Percentiles rank a stretch among this genome's conserved stretches.
Evolutionary conservation across 169 alveolate species (phyloP).

Genomic region (Plasmodium gallinaceum): DNA sequence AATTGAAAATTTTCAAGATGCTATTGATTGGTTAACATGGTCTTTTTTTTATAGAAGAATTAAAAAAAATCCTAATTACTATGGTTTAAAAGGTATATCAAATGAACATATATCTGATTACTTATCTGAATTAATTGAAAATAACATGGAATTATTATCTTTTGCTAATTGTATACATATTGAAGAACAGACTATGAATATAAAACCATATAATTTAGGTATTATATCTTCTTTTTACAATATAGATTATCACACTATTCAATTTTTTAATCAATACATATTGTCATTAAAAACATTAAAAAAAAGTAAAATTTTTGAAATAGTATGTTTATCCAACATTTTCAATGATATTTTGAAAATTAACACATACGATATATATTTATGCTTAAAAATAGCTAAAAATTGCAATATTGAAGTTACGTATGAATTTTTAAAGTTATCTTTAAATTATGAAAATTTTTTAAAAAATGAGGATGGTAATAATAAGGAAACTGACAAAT

Average conservation of each 20-base stretch:
- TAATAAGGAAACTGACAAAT: neutral
- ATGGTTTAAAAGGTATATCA: constrained; percentile 95
- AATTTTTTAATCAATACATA: constrained; percentile 68
- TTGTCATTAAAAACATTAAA: constrained; percentile 27
- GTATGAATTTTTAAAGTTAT: constrained; percentile 36
- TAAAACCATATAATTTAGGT: constrained; percentile 91
- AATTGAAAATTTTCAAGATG: constrained; percentile 96
- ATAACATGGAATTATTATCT: constrained; percentile 92
- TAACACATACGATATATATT: constrained; percentile 14
- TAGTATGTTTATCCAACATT: constrained; percentile 39
- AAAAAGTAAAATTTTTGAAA: constrained; percentile 35
- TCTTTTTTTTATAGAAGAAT: constrained; percentile 98
- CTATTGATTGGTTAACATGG: constrained; percentile 99
- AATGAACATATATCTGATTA: constrained; percentile 95
- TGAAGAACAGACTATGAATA: constrained; percentile 89
- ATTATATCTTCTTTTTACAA: constrained; percentile 66
- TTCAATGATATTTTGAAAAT: constrained; percentile 83
- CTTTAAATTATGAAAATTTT: constrained; percentile 28
- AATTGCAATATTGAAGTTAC: constrained; percentile 35
- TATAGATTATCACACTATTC: constrained; percentile 49
- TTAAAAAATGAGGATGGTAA: constrained; percentile 74
- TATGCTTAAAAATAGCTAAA: constrained; percentile 56
- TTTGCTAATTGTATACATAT: constrained; percentile 95
- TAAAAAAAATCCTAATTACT: constrained; percentile 98
- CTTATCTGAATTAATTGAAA: constrained; percentile 96